Percentiles rank a stretch among this genome's conserved stretches.
These are phyloP conservation scores for Pisolithus tinctorius DNA, from an alignment of 768 basidiomycete species.

Conservation along the genomic window DNA sequence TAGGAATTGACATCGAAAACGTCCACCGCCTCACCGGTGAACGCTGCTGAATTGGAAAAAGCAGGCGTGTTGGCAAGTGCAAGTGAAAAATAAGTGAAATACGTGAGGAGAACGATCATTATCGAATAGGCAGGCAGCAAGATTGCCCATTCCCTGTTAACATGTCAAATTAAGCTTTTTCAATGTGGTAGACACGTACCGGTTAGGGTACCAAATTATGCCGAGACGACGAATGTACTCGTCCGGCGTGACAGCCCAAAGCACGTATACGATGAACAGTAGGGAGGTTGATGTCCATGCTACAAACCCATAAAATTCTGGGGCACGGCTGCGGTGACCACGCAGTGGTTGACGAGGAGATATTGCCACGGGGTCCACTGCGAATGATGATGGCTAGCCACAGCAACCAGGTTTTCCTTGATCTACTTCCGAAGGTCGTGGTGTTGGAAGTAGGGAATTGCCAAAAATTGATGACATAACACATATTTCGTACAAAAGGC, in stretches of 20 bases:
- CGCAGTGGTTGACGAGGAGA: conserved; percentile 33
- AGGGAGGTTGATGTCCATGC: conserved; percentile 76
- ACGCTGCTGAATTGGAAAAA: conserved; percentile 58
- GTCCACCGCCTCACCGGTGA: conserved; percentile 48
- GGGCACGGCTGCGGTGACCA: conserved; percentile 57
- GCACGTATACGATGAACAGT: conserved; percentile 59
- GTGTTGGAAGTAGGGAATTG: too few species aligned
- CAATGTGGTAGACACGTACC: conserved; percentile 38
- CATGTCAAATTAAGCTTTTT: conserved; percentile 1
- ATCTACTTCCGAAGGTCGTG: too few species aligned
- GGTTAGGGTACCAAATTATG: conserved; percentile 81
- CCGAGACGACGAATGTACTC: conserved; percentile 58
- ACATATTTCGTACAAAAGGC: too few species aligned
- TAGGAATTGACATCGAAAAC: conserved; percentile 6
- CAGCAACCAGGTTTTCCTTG: too few species aligned
- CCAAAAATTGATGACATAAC: too few species aligned
- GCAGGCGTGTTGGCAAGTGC: conserved; percentile 66
- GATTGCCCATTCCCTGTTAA: conserved; percentile 76
- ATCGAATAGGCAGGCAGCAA: conserved; percentile 75
- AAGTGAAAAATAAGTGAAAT: conserved; percentile 69
- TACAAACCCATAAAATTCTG: conserved; percentile 89
- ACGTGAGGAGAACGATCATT: conserved; percentile 65
- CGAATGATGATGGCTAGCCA: too few species aligned
- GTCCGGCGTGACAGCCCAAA: conserved; percentile 81
- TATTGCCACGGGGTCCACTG: conserved; percentile 33